phyloP scores from a whole-genome alignment of 2,329 filamentous ascomycete genomes.

The Emmonsia crescens region DNA sequence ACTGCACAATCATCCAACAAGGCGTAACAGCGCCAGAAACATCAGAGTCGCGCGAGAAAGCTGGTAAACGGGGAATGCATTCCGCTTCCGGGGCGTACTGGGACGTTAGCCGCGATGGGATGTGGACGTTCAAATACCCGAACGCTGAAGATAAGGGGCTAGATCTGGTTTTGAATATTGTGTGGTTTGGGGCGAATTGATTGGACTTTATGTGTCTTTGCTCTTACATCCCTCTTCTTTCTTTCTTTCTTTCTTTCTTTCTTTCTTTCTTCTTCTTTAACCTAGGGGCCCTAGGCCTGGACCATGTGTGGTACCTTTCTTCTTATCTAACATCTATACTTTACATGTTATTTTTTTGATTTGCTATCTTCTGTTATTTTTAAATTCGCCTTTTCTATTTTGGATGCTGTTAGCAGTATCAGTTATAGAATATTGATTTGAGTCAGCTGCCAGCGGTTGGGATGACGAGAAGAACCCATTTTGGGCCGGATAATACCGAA shows the following conservation, averaged over 20 bases:
- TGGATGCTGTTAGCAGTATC: neutral
- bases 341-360: neutral
- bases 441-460: neutral
- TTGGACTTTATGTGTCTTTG: neutral
- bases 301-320: neutral
- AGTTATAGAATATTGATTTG: neutral
- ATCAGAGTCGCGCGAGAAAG: slow-evolving; percentile 40
- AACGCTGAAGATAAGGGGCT: slow-evolving; percentile 37
- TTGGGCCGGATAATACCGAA: neutral
- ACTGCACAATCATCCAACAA: slow-evolving; percentile 97
- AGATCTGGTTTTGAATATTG: slow-evolving; percentile 40
- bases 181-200: slow-evolving; percentile 35
- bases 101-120: slow-evolving; percentile 42
- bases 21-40: slow-evolving; percentile 52
- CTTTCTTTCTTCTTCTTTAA: neutral
- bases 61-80: slow-evolving; percentile 65
- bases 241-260: neutral
- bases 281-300: neutral
- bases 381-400: neutral
- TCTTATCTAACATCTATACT: neutral
- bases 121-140: slow-evolving; percentile 43
- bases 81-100: slow-evolving; percentile 41
- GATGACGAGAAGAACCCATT: neutral
- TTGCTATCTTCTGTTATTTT: neutral
- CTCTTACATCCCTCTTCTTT: neutral